phyloP scores from a whole-genome alignment of 352 stramenopile species.

The Stephanocyclus meneghinianus region DNA sequence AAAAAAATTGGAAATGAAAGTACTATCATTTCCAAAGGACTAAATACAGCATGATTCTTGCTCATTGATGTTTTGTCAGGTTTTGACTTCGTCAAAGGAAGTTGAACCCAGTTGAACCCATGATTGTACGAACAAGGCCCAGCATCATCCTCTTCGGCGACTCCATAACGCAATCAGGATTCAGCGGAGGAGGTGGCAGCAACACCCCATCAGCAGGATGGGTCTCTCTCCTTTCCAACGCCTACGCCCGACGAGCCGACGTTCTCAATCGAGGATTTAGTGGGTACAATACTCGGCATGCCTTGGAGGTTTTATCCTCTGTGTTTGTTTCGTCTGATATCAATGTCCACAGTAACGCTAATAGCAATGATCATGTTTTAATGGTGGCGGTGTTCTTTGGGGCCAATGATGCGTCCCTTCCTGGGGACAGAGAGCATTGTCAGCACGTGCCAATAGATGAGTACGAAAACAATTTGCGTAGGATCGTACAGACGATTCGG shows the following conservation, averaged over 20 bases:
- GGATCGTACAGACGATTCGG: constrained; percentile 39
- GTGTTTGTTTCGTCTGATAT: constrained; percentile 38
- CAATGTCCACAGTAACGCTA: not conserved
- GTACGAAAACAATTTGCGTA: constrained; percentile 60
- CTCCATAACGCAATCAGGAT: constrained; percentile 70
- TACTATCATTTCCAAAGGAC: too few relatives aligned
- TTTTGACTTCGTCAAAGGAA: not conserved
- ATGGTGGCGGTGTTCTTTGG: constrained; percentile 77
- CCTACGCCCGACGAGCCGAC: constrained; percentile 62
- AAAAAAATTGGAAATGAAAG: too few relatives aligned
- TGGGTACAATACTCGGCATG: constrained; percentile 71
- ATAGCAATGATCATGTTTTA: constrained; percentile 3
- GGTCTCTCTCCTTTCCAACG: constrained; percentile 50
- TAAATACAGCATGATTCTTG: too few relatives aligned
- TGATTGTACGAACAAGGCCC: constrained; percentile 23
- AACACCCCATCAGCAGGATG: constrained; percentile 41
- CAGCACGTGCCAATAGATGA: constrained; percentile 71
- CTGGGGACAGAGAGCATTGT: constrained; percentile 20
- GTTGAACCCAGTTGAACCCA: not conserved
- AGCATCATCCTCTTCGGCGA: constrained; percentile 78
- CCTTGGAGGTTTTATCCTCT: constrained; percentile 54
- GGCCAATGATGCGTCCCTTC: constrained; percentile 74
- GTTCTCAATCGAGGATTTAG: constrained; percentile 73
- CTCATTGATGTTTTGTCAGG: too few relatives aligned
- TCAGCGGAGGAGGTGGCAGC: constrained; percentile 33